Evolutionary conservation across 768 basidiomycete species (phyloP), one percentile per base, ranked within the genome.

Genomic region (Leccinum ochraceum): DNA sequence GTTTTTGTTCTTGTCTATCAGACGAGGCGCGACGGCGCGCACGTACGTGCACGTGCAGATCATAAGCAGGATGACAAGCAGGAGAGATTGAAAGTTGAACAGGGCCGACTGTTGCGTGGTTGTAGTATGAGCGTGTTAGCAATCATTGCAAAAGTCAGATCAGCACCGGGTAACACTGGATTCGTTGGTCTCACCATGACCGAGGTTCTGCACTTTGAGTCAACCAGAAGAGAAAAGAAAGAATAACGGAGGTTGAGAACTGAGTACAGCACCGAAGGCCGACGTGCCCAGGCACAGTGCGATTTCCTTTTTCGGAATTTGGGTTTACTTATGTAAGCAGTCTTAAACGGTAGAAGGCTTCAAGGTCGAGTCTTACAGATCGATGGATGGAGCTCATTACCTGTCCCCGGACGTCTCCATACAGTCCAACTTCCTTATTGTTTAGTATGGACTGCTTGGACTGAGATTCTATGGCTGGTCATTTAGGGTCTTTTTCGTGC

Each of bases 41-140:
- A 95, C 83, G 75, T 98, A 99, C 4, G 96, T 95, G 79, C 93
- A 98, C 60, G 97, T 98, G 79, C 97, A 99, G 61, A 98, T 94
- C 74, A 92, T 81, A 53, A 99, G 83, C 9, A 98, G 84, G 64
- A 98, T 88, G 73, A 96, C 94, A 69, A 96, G 87, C 20, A 99
- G 83, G 20, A 99, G 83, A 0, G 95, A 94, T 75, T 96, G 90
- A 72, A 99, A 99, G 78, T 98, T 96, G 87, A 98, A 98, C 24
- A 99, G 83, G 2, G 97, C 97, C 30, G 96, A 95, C 89, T 90
- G 71, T 50, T 7, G 24, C n/a, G 30, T 0, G 22, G 24, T 50
- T 28, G 26, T 50, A 14, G 22, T 22, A 24, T 24, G 34, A 36
- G 44, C n/a, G 22, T 14, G 48, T 22, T 24, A n/a, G 0, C 17